Evolutionary conservation across 371 early-diverging fungal genomes (phyloP), one percentile per base, ranked within the genome.

Genomic region (Dinochytrium kinnereticum): DNA sequence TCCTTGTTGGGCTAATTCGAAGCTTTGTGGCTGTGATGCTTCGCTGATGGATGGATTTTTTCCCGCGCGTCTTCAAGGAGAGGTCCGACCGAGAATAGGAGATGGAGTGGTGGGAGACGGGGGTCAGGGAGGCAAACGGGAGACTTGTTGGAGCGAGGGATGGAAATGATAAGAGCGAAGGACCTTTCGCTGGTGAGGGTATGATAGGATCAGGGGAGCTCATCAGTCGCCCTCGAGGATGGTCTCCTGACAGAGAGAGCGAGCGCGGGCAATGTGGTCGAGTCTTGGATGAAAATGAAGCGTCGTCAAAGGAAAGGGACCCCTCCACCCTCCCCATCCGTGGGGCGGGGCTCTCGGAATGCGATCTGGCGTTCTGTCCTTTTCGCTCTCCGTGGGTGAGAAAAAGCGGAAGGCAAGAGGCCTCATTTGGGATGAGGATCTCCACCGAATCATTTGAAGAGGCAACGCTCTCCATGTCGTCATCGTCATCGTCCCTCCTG

Each of bases 381-480:
- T 37, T 31, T 34, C 36, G 13, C 36, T 61, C 61, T 15, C 7
- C 17, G 15, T 34, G 34, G 30, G 30, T 28, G 15, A 61, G 36
- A 37, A 61, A 61, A 15, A 61, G 34, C 3, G 61, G 61, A 3
- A 61, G 61, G 17, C 36, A 61, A 3, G 61, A 61, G 36, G 61
- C 61, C 24, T 61, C 61, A 13, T 61, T 5, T 15, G 61, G 61
- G 24, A 61, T 61, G 34, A 61, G 13, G 24, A 61, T 61, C 36
- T 61, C 61, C 5, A 61, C 61, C 13, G 61, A 61, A 31, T 37
- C 61, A 24, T 34, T 5, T 7, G 57, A 55, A 2, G 61, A 61
- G 7, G 37, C 24, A 10, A 61, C 61, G 24, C 61, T 61, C 61
- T 61, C 61, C 61, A 61, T 61, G 61, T 61, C 61, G 24, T 61